Conservation (phyloP, 2,329 filamentous ascomycete genomes). For the Colletotrichum chlorophyti region DNA sequence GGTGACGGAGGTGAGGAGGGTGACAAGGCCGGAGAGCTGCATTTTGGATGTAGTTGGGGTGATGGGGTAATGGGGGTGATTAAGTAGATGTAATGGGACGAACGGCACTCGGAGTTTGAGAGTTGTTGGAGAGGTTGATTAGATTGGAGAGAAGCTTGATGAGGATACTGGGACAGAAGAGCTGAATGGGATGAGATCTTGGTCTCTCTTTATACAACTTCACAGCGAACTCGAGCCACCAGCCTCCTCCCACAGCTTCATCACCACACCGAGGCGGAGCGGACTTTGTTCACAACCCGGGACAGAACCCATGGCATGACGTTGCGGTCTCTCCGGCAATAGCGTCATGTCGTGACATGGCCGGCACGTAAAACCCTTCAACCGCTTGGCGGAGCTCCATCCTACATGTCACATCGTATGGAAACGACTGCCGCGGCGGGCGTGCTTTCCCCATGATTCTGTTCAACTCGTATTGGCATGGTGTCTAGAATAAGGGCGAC, state of each 20-base stretch:
- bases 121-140: neutral
- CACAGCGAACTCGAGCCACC: neutral
- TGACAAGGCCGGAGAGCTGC: constrained; percentile 49
- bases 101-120: neutral
- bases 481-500: constrained; percentile 4
- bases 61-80: neutral
- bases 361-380: constrained; percentile 5
- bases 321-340: constrained; percentile 69
- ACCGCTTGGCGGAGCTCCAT: constrained; percentile 16
- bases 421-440: constrained; percentile 14
- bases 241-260: constrained; percentile 5
- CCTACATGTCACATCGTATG: constrained; percentile 22
- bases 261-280: constrained; percentile 18
- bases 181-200: neutral
- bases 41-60: constrained; percentile 51
- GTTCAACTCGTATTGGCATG: constrained; percentile 24
- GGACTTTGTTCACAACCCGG: too few species aligned
- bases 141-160: constrained; percentile 18
- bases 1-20: constrained; percentile 45
- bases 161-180: neutral
- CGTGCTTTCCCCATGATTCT: constrained; percentile 1
- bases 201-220: constrained; percentile 18
- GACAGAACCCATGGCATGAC: constrained; percentile 58
- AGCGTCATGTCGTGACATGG: constrained; percentile 23
- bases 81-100: neutral